Evolutionary conservation across 352 stramenopile genomes (phyloP), one percentile per base, ranked within the genome.

Genomic region (Phytophthora parvispora): DNA sequence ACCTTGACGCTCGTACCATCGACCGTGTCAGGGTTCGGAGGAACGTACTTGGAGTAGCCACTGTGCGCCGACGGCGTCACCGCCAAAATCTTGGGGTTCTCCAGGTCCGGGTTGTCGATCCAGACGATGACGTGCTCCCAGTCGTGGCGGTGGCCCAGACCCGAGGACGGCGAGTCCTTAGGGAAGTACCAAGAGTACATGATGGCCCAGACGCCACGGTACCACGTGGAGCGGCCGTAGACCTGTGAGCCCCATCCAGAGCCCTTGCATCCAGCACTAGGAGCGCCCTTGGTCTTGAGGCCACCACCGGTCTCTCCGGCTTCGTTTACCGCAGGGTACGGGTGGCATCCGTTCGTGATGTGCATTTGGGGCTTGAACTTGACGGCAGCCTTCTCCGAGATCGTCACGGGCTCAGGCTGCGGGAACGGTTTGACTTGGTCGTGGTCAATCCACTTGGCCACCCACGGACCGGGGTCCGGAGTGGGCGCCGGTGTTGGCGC

Each of bases 151-250:
- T 74, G 52, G 20, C 67, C 53, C 5, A 52, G 13, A 10, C 40
- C 34, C 1, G 27, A 22, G 4, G 51, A 53, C 4, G 27, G n/a
- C 1, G 22, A 38, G 8, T 60, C 60, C 43, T 65, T 74, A 6
- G 67, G 67, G 22, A 70, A 64, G 29, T 74, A 74, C 52, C 45
- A 74, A 7, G 60, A 40, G 47, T 73, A 69, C 47, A 69, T 60
- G 25, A 74, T 70, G 32, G 47, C 60, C 53, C 45, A 66, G 2
- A 58, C 29, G 6, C 29, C 38, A 2, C 40, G 18, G 28, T 34
- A 29, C 60, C 47, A 58, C 1, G 24, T 42, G 6, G 67, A 50
- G 28, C 67, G 60, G 0, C 51, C 60, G 53, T 74, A 74, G 20
- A 74, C 40, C 8, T 74, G 67, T 4, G 67, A 74, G 1, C 67